Evolutionary conservation across 2,329 filamentous ascomycete species (phyloP), one percentile per base, ranked within the genome.

Genomic region (Aspergillus ochraceoroseus): DNA sequence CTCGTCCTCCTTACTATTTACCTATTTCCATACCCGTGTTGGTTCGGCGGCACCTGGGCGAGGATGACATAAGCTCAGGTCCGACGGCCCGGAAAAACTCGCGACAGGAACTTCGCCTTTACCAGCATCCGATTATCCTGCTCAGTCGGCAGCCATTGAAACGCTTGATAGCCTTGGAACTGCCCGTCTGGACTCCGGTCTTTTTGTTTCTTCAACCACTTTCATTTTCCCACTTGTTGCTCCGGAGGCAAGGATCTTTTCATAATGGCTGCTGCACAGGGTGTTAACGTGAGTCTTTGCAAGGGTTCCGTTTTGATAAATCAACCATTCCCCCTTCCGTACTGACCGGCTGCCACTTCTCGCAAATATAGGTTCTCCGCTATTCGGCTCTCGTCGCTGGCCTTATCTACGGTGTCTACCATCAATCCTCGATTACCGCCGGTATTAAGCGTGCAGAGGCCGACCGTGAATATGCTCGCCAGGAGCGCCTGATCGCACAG

Each of bases 321-420:
- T 49, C 38, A 38, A 51, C 25, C 19, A 11, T n/a, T n/a, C n/a
- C 23, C 32, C 32, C 43, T 32, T 32, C 23, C 34, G 32, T 46
- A 47, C 43, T 54, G 39, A 54, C 47, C 22, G 11, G 8, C n/a
- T 25, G 28, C 31, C 13, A 27, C 32, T 19, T 36, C 35, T 12
- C 19, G 15, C 15, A 41, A 48, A 23, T 58, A 37, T 69, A 98
- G 92, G 90, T 98, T 70, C 80, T 96, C 70, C 89, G 92, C 72
- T 98, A 90, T 79, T 90, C 88, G 64, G 89, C 89, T 65, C 85
- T 98, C 55, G 85, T 82, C 63, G 76, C 87, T 62, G 92, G 92
- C 66, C 74, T 96, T 65, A 83, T 95, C 73, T 98, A 98, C 75
- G 92, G 92, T 68, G 81, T 95, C 75, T 86, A 83, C 70, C 90